Conservation (phyloP, 768 basidiomycete genomes). For the Lyophyllum shimeji region DNA sequence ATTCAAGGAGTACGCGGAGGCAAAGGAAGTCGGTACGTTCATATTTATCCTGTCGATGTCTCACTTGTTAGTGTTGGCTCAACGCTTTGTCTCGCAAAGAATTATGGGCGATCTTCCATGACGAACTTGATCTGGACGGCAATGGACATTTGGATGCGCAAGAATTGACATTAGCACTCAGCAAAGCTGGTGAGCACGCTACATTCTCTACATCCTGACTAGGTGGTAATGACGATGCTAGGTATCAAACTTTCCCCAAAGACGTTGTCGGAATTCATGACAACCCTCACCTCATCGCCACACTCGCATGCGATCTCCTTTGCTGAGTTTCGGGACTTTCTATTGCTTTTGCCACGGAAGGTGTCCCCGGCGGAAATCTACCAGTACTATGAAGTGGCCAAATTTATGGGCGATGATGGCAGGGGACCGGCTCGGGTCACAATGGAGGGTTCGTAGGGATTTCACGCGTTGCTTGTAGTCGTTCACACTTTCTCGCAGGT, state of each 20-base stretch:
- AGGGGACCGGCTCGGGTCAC: constrained; percentile 78
- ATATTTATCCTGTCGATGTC: constrained; percentile 6
- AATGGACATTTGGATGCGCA: constrained; percentile 76
- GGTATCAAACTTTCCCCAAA: constrained; percentile 70
- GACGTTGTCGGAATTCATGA: constrained; percentile 81
- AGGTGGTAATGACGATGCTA: constrained; percentile 28
- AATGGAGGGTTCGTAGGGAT: constrained; percentile 74
- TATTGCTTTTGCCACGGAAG: constrained; percentile 81
- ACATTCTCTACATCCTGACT: constrained; percentile 14
- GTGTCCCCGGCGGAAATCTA: constrained; percentile 85
- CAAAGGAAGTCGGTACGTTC: constrained; percentile 76
- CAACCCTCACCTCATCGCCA: constrained; percentile 70
- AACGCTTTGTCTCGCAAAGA: constrained; percentile 42
- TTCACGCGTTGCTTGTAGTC: constrained; percentile 1
- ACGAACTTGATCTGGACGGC: constrained; percentile 87
- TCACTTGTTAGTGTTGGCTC: constrained; percentile 13
- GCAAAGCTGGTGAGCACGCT: constrained; percentile 61
- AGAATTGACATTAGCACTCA: constrained; percentile 44
- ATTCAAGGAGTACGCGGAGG: constrained; percentile 73
- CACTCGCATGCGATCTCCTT: constrained; percentile 73
- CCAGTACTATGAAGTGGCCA: constrained; percentile 72
- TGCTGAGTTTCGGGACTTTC: constrained; percentile 85
- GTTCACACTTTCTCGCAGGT: constrained; percentile 40
- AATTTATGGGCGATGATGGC: constrained; percentile 70
- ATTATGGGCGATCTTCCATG: constrained; percentile 88